Conservation (phyloP, 1,139 yeast species). For the Nakaseomyces sp. region DNA sequence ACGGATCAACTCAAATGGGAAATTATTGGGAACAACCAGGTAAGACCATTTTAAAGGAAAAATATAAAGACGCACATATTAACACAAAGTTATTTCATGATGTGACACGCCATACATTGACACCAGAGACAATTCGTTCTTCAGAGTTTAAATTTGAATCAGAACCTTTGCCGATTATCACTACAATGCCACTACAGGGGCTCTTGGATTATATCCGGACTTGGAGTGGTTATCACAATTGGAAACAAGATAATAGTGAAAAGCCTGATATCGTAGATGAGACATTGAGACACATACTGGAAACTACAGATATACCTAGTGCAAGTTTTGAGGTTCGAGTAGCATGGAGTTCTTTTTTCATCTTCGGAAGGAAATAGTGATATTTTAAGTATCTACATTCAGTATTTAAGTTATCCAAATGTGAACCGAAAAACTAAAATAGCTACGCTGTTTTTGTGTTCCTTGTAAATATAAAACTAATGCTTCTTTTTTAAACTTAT, state of each 20-base stretch:
- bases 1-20: constrained; percentile 46
- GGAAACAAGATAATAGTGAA: constrained; percentile 35
- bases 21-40: constrained; percentile 72
- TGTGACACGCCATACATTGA: constrained; percentile 35
- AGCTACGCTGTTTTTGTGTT: too few relatives aligned
- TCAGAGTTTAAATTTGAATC: constrained; percentile 7
- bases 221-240: constrained; percentile 62
- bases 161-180: constrained; percentile 36
- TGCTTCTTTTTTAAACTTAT: too few relatives aligned
- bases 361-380: constrained; percentile 3
- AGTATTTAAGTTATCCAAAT: too few relatives aligned
- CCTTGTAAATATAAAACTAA: too few relatives aligned
- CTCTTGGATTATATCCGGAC: constrained; percentile 48
- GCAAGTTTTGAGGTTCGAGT: constrained; percentile 24
- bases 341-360: constrained; percentile 20
- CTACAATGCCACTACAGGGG: constrained; percentile 36
- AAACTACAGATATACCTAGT: constrained; percentile 27
- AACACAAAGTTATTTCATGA: constrained; percentile 37
- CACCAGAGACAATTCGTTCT: constrained; percentile 28
- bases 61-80: constrained; percentile 37
- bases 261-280: constrained; percentile 19
- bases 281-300: constrained; percentile 22
- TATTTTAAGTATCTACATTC: too few relatives aligned
- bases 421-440: too few relatives aligned
- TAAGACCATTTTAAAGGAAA: constrained; percentile 40